Evolutionary conservation across 345 rosid genomes (phyloP).

Genomic region (Reutealis trisperma): DNA sequence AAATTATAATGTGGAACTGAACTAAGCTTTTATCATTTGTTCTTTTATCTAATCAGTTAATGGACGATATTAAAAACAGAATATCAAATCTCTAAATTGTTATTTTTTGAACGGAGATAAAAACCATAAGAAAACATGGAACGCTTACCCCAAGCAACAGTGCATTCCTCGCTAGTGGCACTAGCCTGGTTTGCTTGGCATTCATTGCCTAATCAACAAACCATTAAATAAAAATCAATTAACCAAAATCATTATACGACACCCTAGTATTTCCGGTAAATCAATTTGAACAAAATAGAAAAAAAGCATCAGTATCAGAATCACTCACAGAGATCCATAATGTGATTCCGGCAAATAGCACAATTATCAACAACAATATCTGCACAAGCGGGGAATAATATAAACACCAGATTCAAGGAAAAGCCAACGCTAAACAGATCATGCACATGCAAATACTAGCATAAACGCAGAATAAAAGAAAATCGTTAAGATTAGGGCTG

Average conservation of each 20-base stretch:
- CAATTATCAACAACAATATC: conserved; percentile 96
- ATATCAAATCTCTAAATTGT: no score
- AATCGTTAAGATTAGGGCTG: conserved; percentile 21
- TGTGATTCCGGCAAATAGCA: conserved; percentile 95
- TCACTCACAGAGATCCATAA: conserved; percentile 91
- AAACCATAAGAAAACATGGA: no score
- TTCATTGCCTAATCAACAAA: conserved; percentile 63
- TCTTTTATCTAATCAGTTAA: no score
- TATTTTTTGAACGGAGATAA: no score
- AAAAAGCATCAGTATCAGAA: no score
- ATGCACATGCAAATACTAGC: neutral
- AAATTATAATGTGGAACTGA: no score
- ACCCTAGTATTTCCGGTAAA: conserved; percentile 1
- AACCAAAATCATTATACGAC: neutral
- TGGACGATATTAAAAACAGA: no score
- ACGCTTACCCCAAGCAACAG: conserved; percentile 93
- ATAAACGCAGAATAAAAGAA: neutral
- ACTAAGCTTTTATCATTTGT: no score
- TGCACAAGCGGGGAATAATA: conserved; percentile 32
- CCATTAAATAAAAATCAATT: neutral
- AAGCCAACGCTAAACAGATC: neutral
- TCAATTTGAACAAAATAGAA: neutral
- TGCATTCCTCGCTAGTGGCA: conserved; percentile 94
- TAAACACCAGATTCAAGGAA: neutral
- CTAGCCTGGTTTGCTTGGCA: conserved; percentile 96